Evolutionary conservation across 2,329 filamentous ascomycete genomes (phyloP).

Genomic region (Diaporthe capsici): DNA sequence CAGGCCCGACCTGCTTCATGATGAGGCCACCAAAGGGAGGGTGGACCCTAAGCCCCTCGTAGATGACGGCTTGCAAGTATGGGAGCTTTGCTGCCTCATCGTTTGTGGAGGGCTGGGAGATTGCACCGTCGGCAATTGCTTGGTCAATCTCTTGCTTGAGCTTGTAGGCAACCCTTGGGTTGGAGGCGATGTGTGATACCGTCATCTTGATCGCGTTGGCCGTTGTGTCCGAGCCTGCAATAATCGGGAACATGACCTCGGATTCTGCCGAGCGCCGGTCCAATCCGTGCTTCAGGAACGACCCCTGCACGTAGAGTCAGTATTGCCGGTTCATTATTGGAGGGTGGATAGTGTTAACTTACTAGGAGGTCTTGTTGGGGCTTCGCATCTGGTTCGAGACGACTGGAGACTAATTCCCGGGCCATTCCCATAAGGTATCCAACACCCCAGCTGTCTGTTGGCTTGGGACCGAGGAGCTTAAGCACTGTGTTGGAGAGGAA

Average conservation of each 20-base stretch:
- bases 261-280: slow-evolving; percentile 34
- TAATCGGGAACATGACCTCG: slow-evolving; percentile 43
- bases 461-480: slow-evolving; percentile 41
- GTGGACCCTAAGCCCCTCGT: slow-evolving; percentile 44
- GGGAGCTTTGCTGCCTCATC: slow-evolving; percentile 40
- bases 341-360: neutral
- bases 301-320: slow-evolving; percentile 14
- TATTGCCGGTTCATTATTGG: neutral
- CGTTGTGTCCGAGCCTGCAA: slow-evolving; percentile 45
- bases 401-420: slow-evolving; percentile 34
- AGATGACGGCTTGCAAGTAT: slow-evolving; percentile 46
- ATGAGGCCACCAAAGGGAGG: slow-evolving; percentile 42
- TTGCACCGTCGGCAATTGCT: slow-evolving; percentile 26
- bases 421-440: slow-evolving; percentile 40
- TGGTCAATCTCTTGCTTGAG: slow-evolving; percentile 41
- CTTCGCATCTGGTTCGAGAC: slow-evolving; percentile 33
- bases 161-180: slow-evolving; percentile 30
- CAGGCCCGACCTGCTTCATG: slow-evolving; percentile 40
- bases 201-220: slow-evolving; percentile 43
- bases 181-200: slow-evolving; percentile 39
- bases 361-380: slow-evolving; percentile 35
- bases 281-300: slow-evolving; percentile 36
- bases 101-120: slow-evolving; percentile 36
- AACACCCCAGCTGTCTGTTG: slow-evolving; percentile 40
- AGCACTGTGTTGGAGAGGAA: slow-evolving; percentile 37